Percentiles rank a stretch among this genome's conserved stretches.
phyloP scores from a whole-genome alignment of 2,329 filamentous ascomycete genomes.

The Pseudogymnoascus sp. region DNA sequence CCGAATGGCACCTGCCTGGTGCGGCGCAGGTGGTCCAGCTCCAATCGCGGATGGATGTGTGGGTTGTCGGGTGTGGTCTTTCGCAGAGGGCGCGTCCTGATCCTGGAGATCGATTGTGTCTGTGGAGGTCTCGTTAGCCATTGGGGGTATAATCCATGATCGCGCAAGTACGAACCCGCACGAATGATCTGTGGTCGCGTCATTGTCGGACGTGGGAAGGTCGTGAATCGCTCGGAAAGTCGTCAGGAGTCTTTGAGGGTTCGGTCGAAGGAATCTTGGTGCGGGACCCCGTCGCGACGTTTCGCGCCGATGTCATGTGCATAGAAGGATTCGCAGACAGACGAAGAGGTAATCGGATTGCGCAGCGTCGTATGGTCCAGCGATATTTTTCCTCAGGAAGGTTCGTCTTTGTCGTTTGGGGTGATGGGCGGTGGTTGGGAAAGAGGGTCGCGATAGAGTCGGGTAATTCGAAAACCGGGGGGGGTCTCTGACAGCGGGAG shows the following conservation, averaged over 20 bases:
- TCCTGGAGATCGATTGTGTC: constrained; percentile 95
- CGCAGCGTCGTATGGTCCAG: neutral
- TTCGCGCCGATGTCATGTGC: constrained; percentile 1
- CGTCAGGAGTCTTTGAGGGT: neutral
- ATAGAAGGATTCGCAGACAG: neutral
- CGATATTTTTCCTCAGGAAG: neutral
- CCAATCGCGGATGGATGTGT: constrained; percentile 41
- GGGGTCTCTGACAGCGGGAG: constrained; percentile 8
- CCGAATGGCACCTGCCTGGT: constrained; percentile 78
- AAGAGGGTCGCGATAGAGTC: constrained; percentile 7
- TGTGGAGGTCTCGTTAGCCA: constrained; percentile 33
- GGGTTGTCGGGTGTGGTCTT: constrained; percentile 62
- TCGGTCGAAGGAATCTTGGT: neutral
- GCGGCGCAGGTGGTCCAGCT: constrained; percentile 48
- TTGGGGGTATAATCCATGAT: constrained; percentile 6
- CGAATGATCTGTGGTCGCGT: constrained; percentile 47
- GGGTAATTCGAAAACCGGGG: neutral
- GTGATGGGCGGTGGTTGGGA: constrained; percentile 6
- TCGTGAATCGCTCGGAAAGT: neutral
- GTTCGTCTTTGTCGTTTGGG: neutral
- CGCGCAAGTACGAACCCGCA: constrained; percentile 36
- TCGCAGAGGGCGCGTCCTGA: constrained; percentile 69
- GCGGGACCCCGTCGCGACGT: neutral
- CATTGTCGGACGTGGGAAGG: constrained; percentile 29
- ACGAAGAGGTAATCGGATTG: neutral